phyloP scores from a whole-genome alignment of 1,284 basidiomycete species.

The Vanrija pseudolonga region DNA sequence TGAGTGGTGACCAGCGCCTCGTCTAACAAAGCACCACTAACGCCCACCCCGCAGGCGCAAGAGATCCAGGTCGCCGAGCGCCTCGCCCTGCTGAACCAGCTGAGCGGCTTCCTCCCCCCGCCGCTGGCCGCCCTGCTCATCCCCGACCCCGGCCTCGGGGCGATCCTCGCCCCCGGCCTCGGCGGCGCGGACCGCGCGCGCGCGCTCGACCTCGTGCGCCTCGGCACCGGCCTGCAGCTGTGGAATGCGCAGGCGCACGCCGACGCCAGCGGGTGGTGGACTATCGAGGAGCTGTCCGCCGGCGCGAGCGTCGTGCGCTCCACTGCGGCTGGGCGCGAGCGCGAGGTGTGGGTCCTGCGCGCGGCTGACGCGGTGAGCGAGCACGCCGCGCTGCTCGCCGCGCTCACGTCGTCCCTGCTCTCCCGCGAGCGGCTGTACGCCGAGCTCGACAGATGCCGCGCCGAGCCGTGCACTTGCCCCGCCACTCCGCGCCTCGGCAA shows the following conservation, averaged over 20 bases:
- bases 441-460: slow-evolving; percentile 22
- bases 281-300: slow-evolving; percentile 36
- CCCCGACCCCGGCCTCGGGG: slow-evolving; percentile 5
- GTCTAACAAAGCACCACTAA: not conserved
- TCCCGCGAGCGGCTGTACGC: slow-evolving; percentile 29
- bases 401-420: slow-evolving; percentile 34
- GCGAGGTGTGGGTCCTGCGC: slow-evolving; percentile 43
- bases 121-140: slow-evolving; percentile 32
- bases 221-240: slow-evolving; percentile 21
- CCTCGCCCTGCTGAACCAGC: slow-evolving; percentile 33
- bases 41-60: slow-evolving; percentile 26
- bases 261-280: slow-evolving; percentile 26
- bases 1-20: slow-evolving; percentile 17
- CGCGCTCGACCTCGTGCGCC: slow-evolving; percentile 22
- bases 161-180: not conserved
- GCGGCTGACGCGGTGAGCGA: slow-evolving; percentile 5
- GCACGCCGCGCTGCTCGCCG: slow-evolving; percentile 13
- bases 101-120: slow-evolving; percentile 39
- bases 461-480: slow-evolving; percentile 8
- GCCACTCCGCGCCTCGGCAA: not conserved
- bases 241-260: slow-evolving; percentile 20
- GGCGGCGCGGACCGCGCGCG: slow-evolving; percentile 3
- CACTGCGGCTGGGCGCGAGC: slow-evolving; percentile 11
- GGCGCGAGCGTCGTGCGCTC: slow-evolving; percentile 36
- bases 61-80: slow-evolving; percentile 35